A percentile compares a stretch with the other conserved stretches of the same genome.
phyloP scores from a whole-genome alignment of 2,329 filamentous ascomycete species.

The Pseudopithomyces maydicus region DNA sequence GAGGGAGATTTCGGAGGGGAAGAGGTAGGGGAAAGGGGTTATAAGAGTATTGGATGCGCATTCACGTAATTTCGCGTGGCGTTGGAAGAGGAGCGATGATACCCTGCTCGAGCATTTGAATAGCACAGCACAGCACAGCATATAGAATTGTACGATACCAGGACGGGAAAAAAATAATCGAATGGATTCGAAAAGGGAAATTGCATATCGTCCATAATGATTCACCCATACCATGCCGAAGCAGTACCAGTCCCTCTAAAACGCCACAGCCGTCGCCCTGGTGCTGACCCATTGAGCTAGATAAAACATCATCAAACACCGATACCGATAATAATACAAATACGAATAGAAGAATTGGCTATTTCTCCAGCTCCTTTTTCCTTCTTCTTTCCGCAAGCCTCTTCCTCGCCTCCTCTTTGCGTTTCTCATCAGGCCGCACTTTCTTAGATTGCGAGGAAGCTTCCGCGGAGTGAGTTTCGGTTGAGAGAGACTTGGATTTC shows the following conservation, averaged over 20 bases:
- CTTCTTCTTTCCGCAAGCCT: conserved; percentile 34
- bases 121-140: neutral
- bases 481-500: conserved; percentile 28
- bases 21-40: conserved; percentile 6
- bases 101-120: neutral
- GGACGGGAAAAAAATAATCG: neutral
- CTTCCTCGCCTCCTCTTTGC: conserved; percentile 33
- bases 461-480: conserved; percentile 30
- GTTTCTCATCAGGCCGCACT: conserved; percentile 26
- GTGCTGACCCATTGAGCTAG: neutral
- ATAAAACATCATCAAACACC: neutral
- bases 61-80: neutral
- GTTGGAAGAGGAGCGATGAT: neutral
- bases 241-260: neutral
- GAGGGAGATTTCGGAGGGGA: conserved; percentile 53
- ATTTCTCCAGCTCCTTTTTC: conserved; percentile 22
- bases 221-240: neutral
- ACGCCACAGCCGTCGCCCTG: neutral
- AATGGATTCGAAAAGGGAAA: neutral
- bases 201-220: neutral
- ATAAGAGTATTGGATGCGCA: conserved; percentile 4
- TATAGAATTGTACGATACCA: conserved; percentile 7
- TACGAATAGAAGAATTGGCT: neutral
- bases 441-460: conserved; percentile 24
- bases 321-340: neutral